Conservation (phyloP, 2,329 filamentous ascomycete species). For the Aspergillus persii region DNA sequence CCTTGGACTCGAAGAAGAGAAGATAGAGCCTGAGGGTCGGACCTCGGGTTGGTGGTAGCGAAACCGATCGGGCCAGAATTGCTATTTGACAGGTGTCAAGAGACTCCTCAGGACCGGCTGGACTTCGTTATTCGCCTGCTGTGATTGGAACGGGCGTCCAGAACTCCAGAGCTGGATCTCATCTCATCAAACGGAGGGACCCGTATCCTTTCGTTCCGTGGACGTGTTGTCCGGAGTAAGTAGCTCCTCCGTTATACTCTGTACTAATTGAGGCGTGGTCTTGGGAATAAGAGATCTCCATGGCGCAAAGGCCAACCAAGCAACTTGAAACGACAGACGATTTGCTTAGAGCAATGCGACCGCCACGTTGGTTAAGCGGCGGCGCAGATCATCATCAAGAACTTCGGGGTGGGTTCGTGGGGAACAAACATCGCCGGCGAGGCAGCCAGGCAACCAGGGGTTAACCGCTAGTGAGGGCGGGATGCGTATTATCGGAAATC, state of each 20-base stretch:
- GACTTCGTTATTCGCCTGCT: neutral
- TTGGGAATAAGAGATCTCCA: neutral
- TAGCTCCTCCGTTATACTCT: neutral
- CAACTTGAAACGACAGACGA: neutral
- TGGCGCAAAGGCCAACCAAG: neutral
- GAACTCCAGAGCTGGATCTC: neutral
- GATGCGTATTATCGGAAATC: neutral
- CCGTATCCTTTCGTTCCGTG: neutral
- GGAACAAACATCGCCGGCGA: slow-evolving; percentile 5
- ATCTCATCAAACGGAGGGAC: neutral
- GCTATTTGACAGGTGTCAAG: slow-evolving; percentile 1
- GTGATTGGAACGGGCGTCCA: neutral
- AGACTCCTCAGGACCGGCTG: neutral
- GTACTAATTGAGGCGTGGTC: neutral
- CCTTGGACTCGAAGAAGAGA: no score
- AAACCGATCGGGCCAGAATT: neutral
- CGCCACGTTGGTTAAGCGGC: slow-evolving; percentile 16
- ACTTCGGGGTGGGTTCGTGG: slow-evolving; percentile 16
- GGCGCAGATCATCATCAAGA: slow-evolving; percentile 22
- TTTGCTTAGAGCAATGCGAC: slow-evolving; percentile 9
- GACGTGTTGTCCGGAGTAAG: neutral
- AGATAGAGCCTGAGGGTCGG: neutral
- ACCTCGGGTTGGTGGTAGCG: neutral
- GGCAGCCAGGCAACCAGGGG: slow-evolving; percentile 20
- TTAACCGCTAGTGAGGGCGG: neutral